phyloP scores from a whole-genome alignment of 225 moss, liverwort and hornwort species.

The Polytrichum commune region DNA sequence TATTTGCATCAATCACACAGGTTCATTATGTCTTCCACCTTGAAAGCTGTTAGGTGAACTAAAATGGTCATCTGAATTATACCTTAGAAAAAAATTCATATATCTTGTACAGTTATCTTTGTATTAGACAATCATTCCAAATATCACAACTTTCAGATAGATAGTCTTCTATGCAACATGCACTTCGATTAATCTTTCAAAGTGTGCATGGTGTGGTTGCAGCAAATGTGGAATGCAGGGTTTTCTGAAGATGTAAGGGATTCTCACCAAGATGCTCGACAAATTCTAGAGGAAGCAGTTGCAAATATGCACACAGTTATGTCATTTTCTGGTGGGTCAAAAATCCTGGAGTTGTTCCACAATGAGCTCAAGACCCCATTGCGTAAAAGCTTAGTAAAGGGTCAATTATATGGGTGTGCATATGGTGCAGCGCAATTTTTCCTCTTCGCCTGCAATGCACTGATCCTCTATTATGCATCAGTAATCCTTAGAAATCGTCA shows the following conservation, averaged over 20 bases:
- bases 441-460: constrained; percentile 69
- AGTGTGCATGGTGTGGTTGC: constrained; percentile 14
- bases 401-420: constrained; percentile 57
- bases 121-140: too few relatives aligned
- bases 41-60: too few relatives aligned
- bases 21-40: constrained; percentile 16
- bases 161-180: too few relatives aligned
- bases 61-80: too few relatives aligned
- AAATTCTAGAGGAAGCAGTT: constrained; percentile 77
- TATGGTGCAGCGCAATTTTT: constrained; percentile 74
- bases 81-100: too few relatives aligned
- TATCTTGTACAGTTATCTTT: too few relatives aligned
- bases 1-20: constrained; percentile 71
- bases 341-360: constrained; percentile 66
- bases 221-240: constrained; percentile 84
- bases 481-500: constrained; percentile 27
- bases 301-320: constrained; percentile 77
- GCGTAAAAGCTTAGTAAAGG: constrained; percentile 57
- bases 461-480: constrained; percentile 63
- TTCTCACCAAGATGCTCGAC: constrained; percentile 58
- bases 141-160: too few relatives aligned
- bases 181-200: not conserved
- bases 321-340: constrained; percentile 68
- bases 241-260: constrained; percentile 76
- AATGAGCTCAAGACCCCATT: constrained; percentile 66